Evolutionary conservation across 164 flowering plant genomes (phyloP).

Genomic region (Taxillus chinensis): DNA sequence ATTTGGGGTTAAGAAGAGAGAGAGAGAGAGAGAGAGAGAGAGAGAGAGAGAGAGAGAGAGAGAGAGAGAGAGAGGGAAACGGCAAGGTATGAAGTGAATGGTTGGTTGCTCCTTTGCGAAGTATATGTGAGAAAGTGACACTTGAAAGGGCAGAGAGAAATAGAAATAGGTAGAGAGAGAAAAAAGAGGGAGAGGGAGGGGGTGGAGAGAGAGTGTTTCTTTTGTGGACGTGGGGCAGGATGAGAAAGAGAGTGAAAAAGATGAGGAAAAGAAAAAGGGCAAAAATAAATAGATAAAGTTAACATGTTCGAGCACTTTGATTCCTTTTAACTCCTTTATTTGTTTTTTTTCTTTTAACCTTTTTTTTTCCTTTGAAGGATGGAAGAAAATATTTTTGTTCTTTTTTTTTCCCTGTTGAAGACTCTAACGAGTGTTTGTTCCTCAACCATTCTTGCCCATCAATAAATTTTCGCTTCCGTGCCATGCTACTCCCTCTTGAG

Average conservation of each 20-base stretch:
- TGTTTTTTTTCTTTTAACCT: slow-evolving; percentile 12
- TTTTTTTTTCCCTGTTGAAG: slow-evolving; percentile 13
- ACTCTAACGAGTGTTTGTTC: slow-evolving; percentile 36
- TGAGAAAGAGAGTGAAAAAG: slow-evolving; percentile 9
- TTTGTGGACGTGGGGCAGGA: slow-evolving; percentile 25
- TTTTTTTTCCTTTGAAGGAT: slow-evolving; percentile 2
- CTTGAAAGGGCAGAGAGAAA: slow-evolving; percentile 22
- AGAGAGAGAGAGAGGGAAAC: slow-evolving; percentile 27
- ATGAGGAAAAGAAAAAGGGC: slow-evolving; percentile 4
- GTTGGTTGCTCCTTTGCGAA: slow-evolving; percentile 78
- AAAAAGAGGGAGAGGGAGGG: slow-evolving; percentile 16
- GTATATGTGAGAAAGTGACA: slow-evolving; percentile 93
- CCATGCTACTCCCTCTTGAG: slow-evolving; percentile 14
- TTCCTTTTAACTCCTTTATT: slow-evolving; percentile 24
- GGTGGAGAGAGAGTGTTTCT: slow-evolving; percentile 7
- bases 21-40: no score
- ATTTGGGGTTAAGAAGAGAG: slow-evolving; percentile 21
- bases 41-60: slow-evolving; percentile 20
- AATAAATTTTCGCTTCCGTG: slow-evolving; percentile 14
- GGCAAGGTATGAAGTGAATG: slow-evolving; percentile 68
- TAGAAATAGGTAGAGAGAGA: slow-evolving; percentile 11
- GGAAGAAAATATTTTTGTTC: slow-evolving; percentile 16
- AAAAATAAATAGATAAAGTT: slow-evolving; percentile 8
- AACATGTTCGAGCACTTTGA: slow-evolving; percentile 13
- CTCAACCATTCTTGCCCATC: slow-evolving; percentile 24